Conservation (phyloP, 345 rosid genomes). For the Conringia planisiliqua region DNA sequence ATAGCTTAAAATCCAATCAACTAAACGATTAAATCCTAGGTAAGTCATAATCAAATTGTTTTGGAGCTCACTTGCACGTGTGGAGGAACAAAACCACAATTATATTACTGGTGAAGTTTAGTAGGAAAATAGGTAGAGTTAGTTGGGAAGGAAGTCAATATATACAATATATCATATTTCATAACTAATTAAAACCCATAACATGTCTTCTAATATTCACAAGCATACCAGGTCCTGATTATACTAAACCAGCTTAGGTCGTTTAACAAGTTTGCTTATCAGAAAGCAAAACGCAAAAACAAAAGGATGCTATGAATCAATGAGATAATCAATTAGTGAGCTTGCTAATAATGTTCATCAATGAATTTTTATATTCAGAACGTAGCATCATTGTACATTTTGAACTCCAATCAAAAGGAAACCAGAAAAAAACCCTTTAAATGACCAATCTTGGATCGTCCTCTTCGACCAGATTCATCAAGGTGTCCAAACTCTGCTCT, state of each 20-base stretch:
- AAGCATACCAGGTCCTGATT: neutral
- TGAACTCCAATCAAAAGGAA: neutral
- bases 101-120: slow-evolving; percentile 32
- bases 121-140: slow-evolving; percentile 33
- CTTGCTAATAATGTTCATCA: slow-evolving; percentile 7
- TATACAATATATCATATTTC: neutral
- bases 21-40: slow-evolving; percentile 26
- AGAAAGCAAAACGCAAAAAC: neutral
- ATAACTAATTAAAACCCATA: neutral
- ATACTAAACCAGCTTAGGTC: neutral
- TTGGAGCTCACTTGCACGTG: slow-evolving; percentile 30
- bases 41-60: slow-evolving; percentile 16
- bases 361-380: slow-evolving; percentile 56
- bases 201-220: neutral
- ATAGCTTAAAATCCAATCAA: slow-evolving; percentile 24
- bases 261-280: neutral
- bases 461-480: no score
- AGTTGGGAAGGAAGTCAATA: slow-evolving; percentile 18
- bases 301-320: neutral
- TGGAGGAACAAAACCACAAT: slow-evolving; percentile 16
- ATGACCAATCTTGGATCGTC: slow-evolving; percentile 47
- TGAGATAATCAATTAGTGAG: neutral
- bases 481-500: no score
- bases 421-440: slow-evolving; percentile 34
- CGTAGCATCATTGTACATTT: slow-evolving; percentile 3